Evolutionary conservation across 805 yeast species (phyloP).

Genomic region (Cyberlindnera galapagoensis): DNA sequence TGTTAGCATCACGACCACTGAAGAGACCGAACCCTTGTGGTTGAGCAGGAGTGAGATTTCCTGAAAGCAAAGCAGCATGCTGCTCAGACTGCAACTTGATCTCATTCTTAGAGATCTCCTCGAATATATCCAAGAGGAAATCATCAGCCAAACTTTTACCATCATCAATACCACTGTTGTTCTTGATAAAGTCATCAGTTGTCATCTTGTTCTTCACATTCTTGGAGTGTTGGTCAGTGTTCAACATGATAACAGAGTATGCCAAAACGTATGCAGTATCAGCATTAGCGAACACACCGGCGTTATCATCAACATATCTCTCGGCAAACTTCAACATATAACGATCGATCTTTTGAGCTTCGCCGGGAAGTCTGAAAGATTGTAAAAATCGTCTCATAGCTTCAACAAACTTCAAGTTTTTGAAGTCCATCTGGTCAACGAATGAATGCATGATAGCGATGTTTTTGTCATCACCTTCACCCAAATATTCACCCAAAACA

Average conservation of each 20-base stretch:
- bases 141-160: conserved; percentile 78
- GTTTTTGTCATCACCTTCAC: conserved; percentile 77
- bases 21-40: conserved; percentile 46
- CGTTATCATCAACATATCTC: conserved; percentile 82
- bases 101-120: conserved; percentile 78
- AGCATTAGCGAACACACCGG: conserved; percentile 81
- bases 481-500: conserved; percentile 83
- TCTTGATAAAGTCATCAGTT: conserved; percentile 74
- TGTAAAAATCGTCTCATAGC: conserved; percentile 84
- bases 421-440: conserved; percentile 81
- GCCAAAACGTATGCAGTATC: conserved; percentile 91
- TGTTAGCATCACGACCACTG: conserved; percentile 61
- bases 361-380: conserved; percentile 92
- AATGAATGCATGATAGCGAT: conserved; percentile 88
- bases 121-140: conserved; percentile 58
- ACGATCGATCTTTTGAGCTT: conserved; percentile 95
- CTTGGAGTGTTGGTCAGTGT: conserved; percentile 89
- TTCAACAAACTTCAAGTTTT: conserved; percentile 63
- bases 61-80: conserved; percentile 79
- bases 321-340: conserved; percentile 96
- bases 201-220: conserved; percentile 87
- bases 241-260: conserved; percentile 86
- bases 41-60: conserved; percentile 37
- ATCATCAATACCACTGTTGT: conserved; percentile 90
- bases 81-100: conserved; percentile 91